phyloP scores from a whole-genome alignment of 73 alveolate species.

The Symbiodinium natans region DNA sequence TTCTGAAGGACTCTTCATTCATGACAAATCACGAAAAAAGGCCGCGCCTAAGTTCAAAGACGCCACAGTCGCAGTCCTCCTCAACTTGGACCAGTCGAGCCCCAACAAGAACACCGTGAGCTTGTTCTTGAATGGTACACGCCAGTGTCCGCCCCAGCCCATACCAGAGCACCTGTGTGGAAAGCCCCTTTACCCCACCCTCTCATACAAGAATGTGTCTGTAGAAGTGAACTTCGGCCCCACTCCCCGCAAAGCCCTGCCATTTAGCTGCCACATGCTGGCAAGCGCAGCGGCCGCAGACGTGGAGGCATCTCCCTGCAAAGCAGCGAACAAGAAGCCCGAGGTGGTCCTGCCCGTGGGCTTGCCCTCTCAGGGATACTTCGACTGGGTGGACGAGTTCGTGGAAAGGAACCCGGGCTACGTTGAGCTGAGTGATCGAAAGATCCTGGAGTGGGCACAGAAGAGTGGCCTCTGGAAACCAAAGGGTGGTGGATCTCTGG shows the following conservation, averaged over 20 bases:
- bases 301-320: background rate
- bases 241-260: constrained; percentile 30
- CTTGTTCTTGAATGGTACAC: constrained; percentile 37
- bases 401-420: constrained; percentile 64
- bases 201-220: constrained; percentile 62
- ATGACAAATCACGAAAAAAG: constrained; percentile 11
- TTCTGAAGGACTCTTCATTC: constrained; percentile 60
- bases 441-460: constrained; percentile 29
- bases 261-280: constrained; percentile 82
- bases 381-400: constrained; percentile 87
- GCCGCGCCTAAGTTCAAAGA: constrained; percentile 28
- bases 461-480: background rate
- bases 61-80: constrained; percentile 39
- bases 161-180: constrained; percentile 49
- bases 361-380: constrained; percentile 45
- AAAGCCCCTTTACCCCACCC: constrained; percentile 55
- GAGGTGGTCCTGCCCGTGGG: constrained; percentile 67
- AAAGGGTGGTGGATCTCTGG: constrained; percentile 39
- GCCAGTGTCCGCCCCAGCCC: constrained; percentile 43
- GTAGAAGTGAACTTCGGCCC: constrained; percentile 81
- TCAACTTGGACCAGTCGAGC: constrained; percentile 61
- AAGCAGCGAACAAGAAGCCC: constrained; percentile 10
- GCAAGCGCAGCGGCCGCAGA: constrained; percentile 16
- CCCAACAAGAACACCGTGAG: constrained; percentile 91
- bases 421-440: constrained; percentile 81